Evolutionary conservation across 1,284 basidiomycete genomes (phyloP), one percentile per base, ranked within the genome.

Genomic region (Marasmius oreades): DNA sequence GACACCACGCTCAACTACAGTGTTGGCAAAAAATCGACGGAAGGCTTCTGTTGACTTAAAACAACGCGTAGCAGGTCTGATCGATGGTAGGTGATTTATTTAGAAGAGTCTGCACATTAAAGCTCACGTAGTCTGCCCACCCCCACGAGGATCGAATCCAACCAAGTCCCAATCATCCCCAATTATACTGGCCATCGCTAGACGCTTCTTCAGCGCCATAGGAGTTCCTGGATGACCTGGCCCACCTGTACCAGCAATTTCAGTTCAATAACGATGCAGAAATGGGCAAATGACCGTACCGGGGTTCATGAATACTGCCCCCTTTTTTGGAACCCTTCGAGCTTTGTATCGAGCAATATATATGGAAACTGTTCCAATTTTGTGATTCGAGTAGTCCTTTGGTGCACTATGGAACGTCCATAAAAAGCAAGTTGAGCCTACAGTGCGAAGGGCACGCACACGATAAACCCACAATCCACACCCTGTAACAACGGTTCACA

Each of bases 141-240:
- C 72, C 0, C 76, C 77, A 53, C 76, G 65, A 16, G 74, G 76
- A 60, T 77, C 77, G 58, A 77, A 77, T 1, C 74, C 75, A 42
- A 76, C 59, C n/a, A 77, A 63, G 58, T 76, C 73, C 59, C 68
- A 75, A 7, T 73, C 64, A 28, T 64, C 61, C 16, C 72, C 70
- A 26, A 73, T 52, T 10, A 61, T 28, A 12, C 53, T 47, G 18
- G 61, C 53, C 24, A 64, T 20, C n/a, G 12, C 26, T 11, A 26
- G 7, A 4, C 56, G 56, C 10, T 39, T 14, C 22, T 45, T 26
- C 1, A 51, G 55, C 11, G 62, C 59, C 6, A 66, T 51, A 11
- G 46, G 46, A 48, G 60, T 61, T 16, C 66, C 68, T 46, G 64
- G 57, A 34, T 61, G 65, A 7, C 69, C 69, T 5, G 69, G 69